Conservation (phyloP, 176 grass and related monocot genomes). For the Cenchrus fungigraminus region DNA sequence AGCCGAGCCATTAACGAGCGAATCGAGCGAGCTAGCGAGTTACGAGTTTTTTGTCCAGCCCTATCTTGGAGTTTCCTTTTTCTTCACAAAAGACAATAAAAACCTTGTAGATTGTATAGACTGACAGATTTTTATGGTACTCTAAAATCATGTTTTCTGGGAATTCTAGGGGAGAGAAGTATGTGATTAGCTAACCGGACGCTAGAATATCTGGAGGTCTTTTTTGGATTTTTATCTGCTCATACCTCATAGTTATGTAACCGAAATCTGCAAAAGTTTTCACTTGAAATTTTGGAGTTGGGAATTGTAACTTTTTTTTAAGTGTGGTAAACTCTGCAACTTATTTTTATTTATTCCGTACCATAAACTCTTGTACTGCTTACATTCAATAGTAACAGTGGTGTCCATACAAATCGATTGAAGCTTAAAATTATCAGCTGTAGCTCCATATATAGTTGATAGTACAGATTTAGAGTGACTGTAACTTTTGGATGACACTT, state of each 20-base stretch:
- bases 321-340: slow-evolving; percentile 13
- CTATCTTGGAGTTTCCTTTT: not conserved
- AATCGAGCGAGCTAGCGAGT: too few species aligned
- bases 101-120: not conserved
- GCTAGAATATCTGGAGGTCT: not conserved
- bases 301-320: not conserved
- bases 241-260: not conserved
- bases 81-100: not conserved
- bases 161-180: not conserved
- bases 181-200: not conserved
- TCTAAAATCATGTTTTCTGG: not conserved
- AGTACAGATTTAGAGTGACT: not conserved
- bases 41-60: too few species aligned
- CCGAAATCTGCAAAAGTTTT: not conserved
- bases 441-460: not conserved
- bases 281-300: not conserved
- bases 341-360: not conserved
- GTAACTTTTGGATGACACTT: slow-evolving; percentile 38
- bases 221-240: not conserved
- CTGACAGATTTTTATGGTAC: not conserved
- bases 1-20: too few species aligned
- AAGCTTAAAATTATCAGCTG: not conserved
- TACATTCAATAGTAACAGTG: not conserved
- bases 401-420: not conserved
- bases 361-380: not conserved